Percentiles rank a stretch among this genome's conserved stretches.
phyloP scores from a whole-genome alignment of 2,329 filamentous ascomycete genomes.

The Cadophora luteo-olivacea region DNA sequence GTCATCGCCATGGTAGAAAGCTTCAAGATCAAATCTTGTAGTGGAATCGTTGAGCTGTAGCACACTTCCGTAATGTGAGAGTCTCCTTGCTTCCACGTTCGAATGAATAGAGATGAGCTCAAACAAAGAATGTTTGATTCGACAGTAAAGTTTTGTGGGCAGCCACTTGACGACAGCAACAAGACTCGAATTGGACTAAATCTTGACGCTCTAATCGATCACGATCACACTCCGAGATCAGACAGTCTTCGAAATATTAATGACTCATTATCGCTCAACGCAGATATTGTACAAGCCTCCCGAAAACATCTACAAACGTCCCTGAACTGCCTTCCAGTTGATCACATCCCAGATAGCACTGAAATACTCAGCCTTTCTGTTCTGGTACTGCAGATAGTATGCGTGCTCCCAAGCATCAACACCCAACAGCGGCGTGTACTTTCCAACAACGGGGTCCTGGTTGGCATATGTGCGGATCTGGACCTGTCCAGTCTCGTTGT shows the following conservation, averaged over 20 bases:
- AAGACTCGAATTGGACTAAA: not conserved
- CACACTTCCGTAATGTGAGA: too few species aligned
- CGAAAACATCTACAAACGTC: slow-evolving; percentile 63
- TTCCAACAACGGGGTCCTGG: slow-evolving; percentile 87
- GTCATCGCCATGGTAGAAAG: too few species aligned
- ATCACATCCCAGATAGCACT: slow-evolving; percentile 81
- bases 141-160: not conserved
- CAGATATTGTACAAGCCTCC: slow-evolving; percentile 2
- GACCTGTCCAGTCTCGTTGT: slow-evolving; percentile 60
- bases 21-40: too few species aligned
- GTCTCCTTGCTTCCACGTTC: too few species aligned
- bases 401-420: slow-evolving; percentile 97
- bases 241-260: too few species aligned
- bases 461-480: slow-evolving; percentile 77
- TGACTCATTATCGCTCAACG: not conserved
- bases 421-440: slow-evolving; percentile 81
- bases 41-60: too few species aligned
- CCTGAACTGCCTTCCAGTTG: slow-evolving; percentile 88
- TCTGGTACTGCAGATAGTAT: slow-evolving; percentile 88
- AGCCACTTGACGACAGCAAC: not conserved
- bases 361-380: slow-evolving; percentile 77
- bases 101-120: too few species aligned
- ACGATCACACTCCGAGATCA: too few species aligned
- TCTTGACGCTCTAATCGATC: too few species aligned
- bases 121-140: too few species aligned